Evolutionary conservation across 306 rosid species (phyloP).

Genomic region (Spatholobus suberectus): DNA sequence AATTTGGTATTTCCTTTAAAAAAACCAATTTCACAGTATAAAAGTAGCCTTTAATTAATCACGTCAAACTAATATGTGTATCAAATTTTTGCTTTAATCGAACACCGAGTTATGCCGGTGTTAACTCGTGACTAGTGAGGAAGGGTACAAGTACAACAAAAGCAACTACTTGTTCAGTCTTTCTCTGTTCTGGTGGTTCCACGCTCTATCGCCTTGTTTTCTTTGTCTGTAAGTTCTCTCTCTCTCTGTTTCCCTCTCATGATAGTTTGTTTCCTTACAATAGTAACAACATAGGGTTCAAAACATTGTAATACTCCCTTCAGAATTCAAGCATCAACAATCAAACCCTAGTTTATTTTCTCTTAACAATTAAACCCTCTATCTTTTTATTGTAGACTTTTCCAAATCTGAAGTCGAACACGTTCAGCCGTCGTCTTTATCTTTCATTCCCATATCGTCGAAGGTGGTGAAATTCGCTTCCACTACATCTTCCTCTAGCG

Average conservation of each 20-base stretch:
- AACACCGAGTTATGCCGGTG: too few species aligned
- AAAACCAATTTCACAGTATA: background rate
- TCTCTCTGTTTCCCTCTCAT: background rate
- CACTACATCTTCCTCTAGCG: background rate
- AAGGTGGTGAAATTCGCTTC: background rate
- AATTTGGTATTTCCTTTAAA: too few species aligned
- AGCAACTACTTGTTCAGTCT: background rate
- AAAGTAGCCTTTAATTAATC: background rate
- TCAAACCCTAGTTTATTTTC: conserved; percentile 20
- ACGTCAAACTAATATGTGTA: background rate
- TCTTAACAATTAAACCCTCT: background rate
- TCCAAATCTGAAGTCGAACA: conserved; percentile 19
- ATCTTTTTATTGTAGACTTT: background rate
- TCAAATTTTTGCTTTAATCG: too few species aligned
- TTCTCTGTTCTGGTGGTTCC: background rate
- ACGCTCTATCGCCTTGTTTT: background rate
- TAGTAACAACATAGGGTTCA: background rate
- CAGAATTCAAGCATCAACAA: background rate
- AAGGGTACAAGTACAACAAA: background rate
- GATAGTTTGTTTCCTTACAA: background rate
- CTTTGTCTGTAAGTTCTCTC: conserved; percentile 3
- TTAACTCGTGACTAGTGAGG: background rate
- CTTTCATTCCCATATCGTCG: background rate
- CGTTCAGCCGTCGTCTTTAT: background rate
- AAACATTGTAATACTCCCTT: background rate